phyloP scores from a whole-genome alignment of 78 protist species.

The Dictyostelium purpureum region DNA sequence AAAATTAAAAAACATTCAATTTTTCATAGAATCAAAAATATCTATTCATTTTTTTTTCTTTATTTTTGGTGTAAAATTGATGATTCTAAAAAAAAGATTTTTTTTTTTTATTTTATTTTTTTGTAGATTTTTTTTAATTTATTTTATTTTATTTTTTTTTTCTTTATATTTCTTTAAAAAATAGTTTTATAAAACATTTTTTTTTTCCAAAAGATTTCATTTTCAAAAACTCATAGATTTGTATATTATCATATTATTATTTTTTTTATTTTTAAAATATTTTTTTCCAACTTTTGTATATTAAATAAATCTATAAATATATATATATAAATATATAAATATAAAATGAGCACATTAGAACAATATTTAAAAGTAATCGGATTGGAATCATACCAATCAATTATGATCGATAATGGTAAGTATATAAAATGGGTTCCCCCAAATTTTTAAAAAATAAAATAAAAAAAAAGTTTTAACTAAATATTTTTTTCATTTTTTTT shows the following conservation, averaged over 20 bases:
- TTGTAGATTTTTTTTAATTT: background rate
- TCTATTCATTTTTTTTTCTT: too few relatives aligned
- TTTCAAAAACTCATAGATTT: background rate
- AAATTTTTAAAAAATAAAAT: background rate
- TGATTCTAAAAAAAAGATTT: background rate
- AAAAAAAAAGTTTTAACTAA: background rate
- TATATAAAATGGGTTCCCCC: background rate
- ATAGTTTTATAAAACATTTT: background rate
- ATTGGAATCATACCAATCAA: conserved; percentile 6
- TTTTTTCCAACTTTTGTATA: background rate
- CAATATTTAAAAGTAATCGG: conserved; percentile 53
- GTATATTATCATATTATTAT: background rate
- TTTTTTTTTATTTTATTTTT: background rate
- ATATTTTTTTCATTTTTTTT: background rate
- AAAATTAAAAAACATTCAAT: background rate
- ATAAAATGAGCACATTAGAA: conserved; percentile 30
- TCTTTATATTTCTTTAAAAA: background rate
- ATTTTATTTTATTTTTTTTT: background rate
- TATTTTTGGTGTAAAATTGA: too few relatives aligned
- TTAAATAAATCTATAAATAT: background rate
- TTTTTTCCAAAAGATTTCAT: background rate
- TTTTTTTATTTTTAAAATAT: background rate
- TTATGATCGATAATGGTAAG: conserved; percentile 52
- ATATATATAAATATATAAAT: background rate
- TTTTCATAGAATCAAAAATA: background rate